Evolutionary conservation across 352 stramenopile genomes (phyloP).

Genomic region (Phytophthora litchii): DNA sequence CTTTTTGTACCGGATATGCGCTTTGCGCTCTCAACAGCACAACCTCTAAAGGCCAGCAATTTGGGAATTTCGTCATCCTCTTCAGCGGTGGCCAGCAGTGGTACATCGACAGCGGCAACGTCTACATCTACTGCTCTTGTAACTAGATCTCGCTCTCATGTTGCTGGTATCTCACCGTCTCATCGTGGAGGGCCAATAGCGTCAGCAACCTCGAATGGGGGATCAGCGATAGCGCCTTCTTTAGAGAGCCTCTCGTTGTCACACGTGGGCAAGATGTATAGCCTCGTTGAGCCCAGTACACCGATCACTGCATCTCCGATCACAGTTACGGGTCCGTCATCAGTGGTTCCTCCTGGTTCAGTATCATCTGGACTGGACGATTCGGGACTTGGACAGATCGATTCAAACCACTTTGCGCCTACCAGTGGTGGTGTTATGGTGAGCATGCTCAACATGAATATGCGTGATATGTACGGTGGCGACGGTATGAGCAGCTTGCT

Average conservation of each 20-base stretch:
- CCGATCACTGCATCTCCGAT: slow-evolving; percentile 56
- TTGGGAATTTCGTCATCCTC: slow-evolving; percentile 42
- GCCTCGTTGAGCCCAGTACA: slow-evolving; percentile 72
- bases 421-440: slow-evolving; percentile 67
- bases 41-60: slow-evolving; percentile 51
- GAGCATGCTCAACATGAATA: slow-evolving; percentile 82
- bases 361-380: slow-evolving; percentile 40
- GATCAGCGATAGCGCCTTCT: slow-evolving; percentile 30
- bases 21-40: slow-evolving; percentile 60
- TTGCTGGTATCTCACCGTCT: slow-evolving; percentile 26
- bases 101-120: slow-evolving; percentile 22
- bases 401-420: slow-evolving; percentile 69
- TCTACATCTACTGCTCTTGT: slow-evolving; percentile 50
- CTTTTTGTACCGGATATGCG: slow-evolving; percentile 73
- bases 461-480: slow-evolving; percentile 78
- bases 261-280: slow-evolving; percentile 86
- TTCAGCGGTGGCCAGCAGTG: slow-evolving; percentile 13
- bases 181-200: slow-evolving; percentile 22
- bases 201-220: slow-evolving; percentile 27
- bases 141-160: slow-evolving; percentile 34
- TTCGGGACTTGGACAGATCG: slow-evolving; percentile 45
- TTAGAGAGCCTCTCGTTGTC: slow-evolving; percentile 80
- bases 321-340: slow-evolving; percentile 41
- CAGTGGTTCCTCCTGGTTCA: slow-evolving; percentile 36
- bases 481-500: slow-evolving; percentile 64